Evolutionary conservation across 2,329 filamentous ascomycete genomes (phyloP), one percentile per base, ranked within the genome.

Genomic region (Triangularia verruculosa): DNA sequence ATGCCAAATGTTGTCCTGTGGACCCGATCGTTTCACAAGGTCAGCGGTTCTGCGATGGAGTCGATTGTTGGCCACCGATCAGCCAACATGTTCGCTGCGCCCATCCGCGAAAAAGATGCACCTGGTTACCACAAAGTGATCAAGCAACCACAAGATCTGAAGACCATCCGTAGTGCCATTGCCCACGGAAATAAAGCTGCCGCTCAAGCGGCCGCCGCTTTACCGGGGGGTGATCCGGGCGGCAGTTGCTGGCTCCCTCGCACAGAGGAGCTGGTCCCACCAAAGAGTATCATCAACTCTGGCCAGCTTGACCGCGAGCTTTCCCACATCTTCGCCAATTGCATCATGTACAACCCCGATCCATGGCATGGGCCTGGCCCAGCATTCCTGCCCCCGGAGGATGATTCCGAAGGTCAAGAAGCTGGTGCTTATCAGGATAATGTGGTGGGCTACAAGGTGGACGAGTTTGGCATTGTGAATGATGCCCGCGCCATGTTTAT

Each of bases 311-410:
- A 98, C 76, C 92, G 93, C 69, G 94, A 98, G 75, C 80, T 98
- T 11, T 92, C 96, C 70, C 91, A 96, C 71, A 97, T 98, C 91
- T 97, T 98, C 75, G 92, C 93, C 69, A 98, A 98, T 72, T 94
- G 95, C 17, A 90, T 97, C 76, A 98, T 99, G 95, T 99, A 97
- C 80, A 98, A 98, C 71, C 88, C 91, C 0, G 92, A 96, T 66
- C 88, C 89, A 0, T 82, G 90, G 68, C 85, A 89, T 25, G 89
- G 90, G 0, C 86, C 89, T 9, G 89, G 89, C 0, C 80, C 83
- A 1, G 79, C 82, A 0, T 90, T 93, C 67, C 75, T 85, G 70
- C 77, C 78, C 3, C 72, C 73, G 22, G 75, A 72, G 0, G 77
- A 76, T 52, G 75, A 75, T 9, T 79, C 78, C 17, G 77, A 76